Conservation (phyloP, 805 yeast species). For the Metschnikowia amazonensis region DNA sequence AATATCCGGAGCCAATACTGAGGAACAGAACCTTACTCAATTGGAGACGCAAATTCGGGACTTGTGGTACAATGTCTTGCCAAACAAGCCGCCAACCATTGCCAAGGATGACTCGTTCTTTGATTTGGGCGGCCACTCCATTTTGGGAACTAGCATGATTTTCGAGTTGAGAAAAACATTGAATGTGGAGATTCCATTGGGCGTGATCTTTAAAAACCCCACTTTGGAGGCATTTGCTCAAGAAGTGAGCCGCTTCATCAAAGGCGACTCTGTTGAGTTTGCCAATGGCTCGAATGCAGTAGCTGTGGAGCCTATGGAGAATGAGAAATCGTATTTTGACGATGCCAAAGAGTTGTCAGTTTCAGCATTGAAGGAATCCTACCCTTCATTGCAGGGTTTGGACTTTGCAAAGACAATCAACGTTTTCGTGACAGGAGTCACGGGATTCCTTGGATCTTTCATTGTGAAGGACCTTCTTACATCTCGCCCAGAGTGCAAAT, state of each 20-base stretch:
- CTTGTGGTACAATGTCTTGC: conserved; percentile 81
- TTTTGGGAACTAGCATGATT: conserved; percentile 94
- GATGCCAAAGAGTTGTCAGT: conserved; percentile 63
- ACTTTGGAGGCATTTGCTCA: conserved; percentile 75
- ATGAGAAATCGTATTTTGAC: conserved; percentile 45
- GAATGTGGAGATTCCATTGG: conserved; percentile 80
- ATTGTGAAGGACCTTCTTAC: conserved; percentile 70
- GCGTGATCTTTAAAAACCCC: conserved; percentile 85
- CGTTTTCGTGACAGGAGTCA: conserved; percentile 89
- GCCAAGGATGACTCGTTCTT: conserved; percentile 85
- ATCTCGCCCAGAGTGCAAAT: conserved; percentile 45
- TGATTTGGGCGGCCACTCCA: conserved; percentile 97
- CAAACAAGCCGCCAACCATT: conserved; percentile 76
- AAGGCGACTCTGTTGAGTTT: conserved; percentile 46
- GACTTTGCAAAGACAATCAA: conserved; percentile 39
- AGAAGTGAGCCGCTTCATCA: conserved; percentile 58
- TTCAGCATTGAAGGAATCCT: conserved; percentile 40
- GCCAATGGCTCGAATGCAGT: conserved; percentile 26
- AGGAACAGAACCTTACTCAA: conserved; percentile 47
- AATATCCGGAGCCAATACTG: conserved; percentile 41
- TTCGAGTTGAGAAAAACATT: conserved; percentile 80
- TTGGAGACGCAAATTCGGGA: conserved; percentile 69
- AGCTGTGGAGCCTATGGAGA: conserved; percentile 10
- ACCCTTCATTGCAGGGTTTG: conserved; percentile 40
- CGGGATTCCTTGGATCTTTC: conserved; percentile 94